phyloP scores from a whole-genome alignment of 768 basidiomycete genomes.

The Pholiota conissans region DNA sequence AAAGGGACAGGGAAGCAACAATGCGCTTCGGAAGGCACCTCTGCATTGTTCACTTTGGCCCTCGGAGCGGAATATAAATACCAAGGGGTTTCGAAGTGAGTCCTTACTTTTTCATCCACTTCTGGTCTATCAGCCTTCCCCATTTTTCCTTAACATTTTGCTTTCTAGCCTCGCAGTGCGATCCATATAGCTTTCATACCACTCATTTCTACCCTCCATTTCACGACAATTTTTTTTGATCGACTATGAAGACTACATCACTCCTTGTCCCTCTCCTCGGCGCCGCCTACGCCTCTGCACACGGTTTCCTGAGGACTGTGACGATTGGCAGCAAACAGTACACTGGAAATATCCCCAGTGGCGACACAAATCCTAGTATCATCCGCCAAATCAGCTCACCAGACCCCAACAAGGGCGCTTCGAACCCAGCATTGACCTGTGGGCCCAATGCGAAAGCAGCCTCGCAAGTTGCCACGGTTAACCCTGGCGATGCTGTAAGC shows the following conservation, averaged over 20 bases:
- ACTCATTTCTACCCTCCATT: not conserved
- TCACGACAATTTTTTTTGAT: not conserved
- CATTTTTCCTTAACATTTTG: not conserved
- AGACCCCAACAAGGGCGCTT: conserved; percentile 52
- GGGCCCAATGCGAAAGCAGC: conserved; percentile 55
- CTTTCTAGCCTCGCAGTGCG: conserved; percentile 5
- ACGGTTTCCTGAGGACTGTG: conserved; percentile 41
- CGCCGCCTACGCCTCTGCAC: conserved; percentile 40
- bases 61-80: not conserved
- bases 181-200: conserved; percentile 1
- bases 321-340: conserved; percentile 39
- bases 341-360: conserved; percentile 34
- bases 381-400: conserved; percentile 40
- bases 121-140: not conserved
- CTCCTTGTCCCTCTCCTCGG: conserved; percentile 32
- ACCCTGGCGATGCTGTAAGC: conserved; percentile 55
- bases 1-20: conserved; percentile 24
- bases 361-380: conserved; percentile 23
- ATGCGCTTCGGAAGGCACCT: not conserved
- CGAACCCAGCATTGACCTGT: conserved; percentile 58
- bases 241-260: conserved; percentile 9
- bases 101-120: not conserved
- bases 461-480: conserved; percentile 49
- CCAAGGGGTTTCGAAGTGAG: not conserved
- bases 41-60: not conserved